phyloP scores from a whole-genome alignment of 305 asterid species.

The Solanum chacoense region DNA sequence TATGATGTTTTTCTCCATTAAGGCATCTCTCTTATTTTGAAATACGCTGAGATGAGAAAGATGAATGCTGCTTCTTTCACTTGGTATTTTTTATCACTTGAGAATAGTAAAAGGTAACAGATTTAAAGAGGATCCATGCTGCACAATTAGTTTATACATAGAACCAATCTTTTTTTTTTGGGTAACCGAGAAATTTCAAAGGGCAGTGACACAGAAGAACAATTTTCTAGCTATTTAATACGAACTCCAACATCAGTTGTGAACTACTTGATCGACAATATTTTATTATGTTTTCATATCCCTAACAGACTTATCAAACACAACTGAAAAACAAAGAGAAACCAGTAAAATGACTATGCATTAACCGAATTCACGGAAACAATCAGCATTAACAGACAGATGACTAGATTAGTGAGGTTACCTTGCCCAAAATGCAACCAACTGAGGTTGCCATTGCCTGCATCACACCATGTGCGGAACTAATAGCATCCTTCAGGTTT shows the following conservation, averaged over 20 bases:
- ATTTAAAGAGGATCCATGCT: background rate
- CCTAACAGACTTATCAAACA: background rate
- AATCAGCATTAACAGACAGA: background rate
- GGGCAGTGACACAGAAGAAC: background rate
- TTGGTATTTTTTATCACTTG: background rate
- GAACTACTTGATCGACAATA: background rate
- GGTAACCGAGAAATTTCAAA: background rate
- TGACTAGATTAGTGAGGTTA: constrained; percentile 17
- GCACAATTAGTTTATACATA: background rate
- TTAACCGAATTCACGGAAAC: background rate
- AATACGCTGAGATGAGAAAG: background rate
- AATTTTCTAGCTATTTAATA: background rate
- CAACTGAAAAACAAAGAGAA: background rate
- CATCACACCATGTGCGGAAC: constrained; percentile 72
- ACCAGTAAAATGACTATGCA: background rate
- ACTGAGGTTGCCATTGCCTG: constrained; percentile 60
- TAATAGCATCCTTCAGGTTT: constrained; percentile 68
- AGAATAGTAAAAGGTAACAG: background rate
- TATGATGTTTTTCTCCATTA: background rate
- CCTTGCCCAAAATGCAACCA: constrained; percentile 46
- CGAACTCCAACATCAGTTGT: background rate
- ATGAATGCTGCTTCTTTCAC: background rate
- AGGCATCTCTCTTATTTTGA: background rate
- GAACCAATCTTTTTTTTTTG: background rate
- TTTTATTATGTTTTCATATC: background rate